Conservation (phyloP, 2,329 filamentous ascomycete genomes). For the Trematosphaeria pertusa region DNA sequence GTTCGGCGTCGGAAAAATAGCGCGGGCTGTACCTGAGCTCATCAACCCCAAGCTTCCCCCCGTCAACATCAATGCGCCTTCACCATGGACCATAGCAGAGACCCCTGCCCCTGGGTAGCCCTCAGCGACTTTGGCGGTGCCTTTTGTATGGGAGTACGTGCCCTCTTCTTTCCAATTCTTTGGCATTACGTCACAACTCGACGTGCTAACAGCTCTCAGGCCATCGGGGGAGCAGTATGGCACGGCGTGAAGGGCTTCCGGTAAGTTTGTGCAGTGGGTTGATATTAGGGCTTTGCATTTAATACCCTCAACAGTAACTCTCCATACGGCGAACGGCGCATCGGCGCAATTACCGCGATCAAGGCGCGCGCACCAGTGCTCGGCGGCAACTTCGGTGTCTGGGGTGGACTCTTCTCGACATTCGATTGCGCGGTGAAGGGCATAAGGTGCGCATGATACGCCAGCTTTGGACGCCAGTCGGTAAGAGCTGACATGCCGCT, state of each 20-base stretch:
- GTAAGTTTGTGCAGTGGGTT: conserved; percentile 2
- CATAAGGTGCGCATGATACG: conserved; percentile 31
- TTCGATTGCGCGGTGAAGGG: conserved; percentile 97
- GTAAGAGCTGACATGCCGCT: no score
- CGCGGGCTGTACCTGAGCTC: conserved; percentile 8
- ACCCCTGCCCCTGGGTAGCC: conserved; percentile 94
- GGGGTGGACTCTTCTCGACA: conserved; percentile 91
- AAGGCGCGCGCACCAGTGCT: conserved; percentile 94
- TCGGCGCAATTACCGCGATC: conserved; percentile 91
- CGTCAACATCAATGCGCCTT: conserved; percentile 7
- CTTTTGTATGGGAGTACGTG: conserved; percentile 90
- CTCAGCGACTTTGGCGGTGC: conserved; percentile 96
- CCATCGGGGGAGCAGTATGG: conserved; percentile 68
- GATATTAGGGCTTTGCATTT: background rate
- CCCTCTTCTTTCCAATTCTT: conserved; percentile 4
- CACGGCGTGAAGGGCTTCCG: conserved; percentile 83
- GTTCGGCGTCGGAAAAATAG: conserved; percentile 6
- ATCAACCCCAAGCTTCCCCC: conserved; percentile 9
- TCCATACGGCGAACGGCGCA: conserved; percentile 84
- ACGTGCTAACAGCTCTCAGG: conserved; percentile 23
- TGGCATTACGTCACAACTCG: conserved; percentile 15
- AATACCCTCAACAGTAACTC: conserved; percentile 23
- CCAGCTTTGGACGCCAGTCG: no score
- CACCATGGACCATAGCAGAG: conserved; percentile 87
- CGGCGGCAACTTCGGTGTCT: conserved; percentile 95